Base-by-base conservation (phyloP, 139 green algal genomes). In the Coelastrella sp. region DNA sequence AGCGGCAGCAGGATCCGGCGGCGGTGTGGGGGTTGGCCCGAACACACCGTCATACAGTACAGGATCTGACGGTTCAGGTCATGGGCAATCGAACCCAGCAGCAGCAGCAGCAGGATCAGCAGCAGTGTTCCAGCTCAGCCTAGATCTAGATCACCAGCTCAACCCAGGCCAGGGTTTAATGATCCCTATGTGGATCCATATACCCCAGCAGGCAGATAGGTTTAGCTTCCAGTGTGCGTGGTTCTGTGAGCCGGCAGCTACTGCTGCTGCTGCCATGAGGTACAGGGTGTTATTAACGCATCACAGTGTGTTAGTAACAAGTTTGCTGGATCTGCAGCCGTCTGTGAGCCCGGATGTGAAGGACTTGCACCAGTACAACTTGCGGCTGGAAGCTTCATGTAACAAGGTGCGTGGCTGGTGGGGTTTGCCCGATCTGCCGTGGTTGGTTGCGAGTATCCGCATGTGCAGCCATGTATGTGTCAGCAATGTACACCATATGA, bases 161-260 rank as follows among this genome's bases (percentile, higher is more conserved):
- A 57, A 61, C 10, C 91, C 92, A 6, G 91, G 92, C 3, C 75
- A 84, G 22, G 80, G 5, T 22, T 57, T 95, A 79, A 64, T 90
- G 20, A 94, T 93, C 91, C 92, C 93, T 23, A 61, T 97, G 90
- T 95, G 94, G 94, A 65, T 96, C 84, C 94, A 97, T 87, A 17
- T 83, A 20, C 92, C 92, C 7, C 78, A 76, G 4, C 71, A 73
- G 8, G 7, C 89, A 20, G 95, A 94, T 20, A 64, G 59, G 6
- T 74, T 95, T 47, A 71, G 73, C 57, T 90, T 96, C 58, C 80
- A 94, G 59, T 77, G 92, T 11, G 89, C 92, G 10, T 95, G 92
- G 88, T 95, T 94, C 85, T 95, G 91, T 58, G 93, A 97, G 80
- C 94, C 94, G 16, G 2, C 57, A 11, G 79, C 79, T 73, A 58